phyloP scores from a whole-genome alignment of 352 stramenopile genomes.

The Globisporangium polare region DNA sequence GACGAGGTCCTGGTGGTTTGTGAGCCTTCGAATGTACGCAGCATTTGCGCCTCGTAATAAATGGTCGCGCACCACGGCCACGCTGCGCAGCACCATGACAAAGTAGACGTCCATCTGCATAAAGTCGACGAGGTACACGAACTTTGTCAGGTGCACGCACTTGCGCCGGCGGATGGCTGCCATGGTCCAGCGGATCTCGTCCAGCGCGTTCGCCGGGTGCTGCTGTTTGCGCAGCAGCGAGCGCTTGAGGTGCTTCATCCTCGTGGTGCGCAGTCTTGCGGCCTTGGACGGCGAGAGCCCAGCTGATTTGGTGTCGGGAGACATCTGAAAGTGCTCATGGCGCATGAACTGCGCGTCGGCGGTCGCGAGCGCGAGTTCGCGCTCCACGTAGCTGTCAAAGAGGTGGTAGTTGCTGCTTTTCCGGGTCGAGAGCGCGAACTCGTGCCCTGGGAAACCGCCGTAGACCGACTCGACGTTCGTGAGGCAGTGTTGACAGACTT shows the following conservation, averaged over 20 bases:
- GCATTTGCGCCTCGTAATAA: constrained; percentile 46
- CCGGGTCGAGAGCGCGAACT: constrained; percentile 47
- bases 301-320: not conserved
- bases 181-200: constrained; percentile 68
- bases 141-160: constrained; percentile 52
- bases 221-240: constrained; percentile 16
- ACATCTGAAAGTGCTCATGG: constrained; percentile 49
- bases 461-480: constrained; percentile 30
- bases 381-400: constrained; percentile 49
- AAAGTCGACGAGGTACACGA: constrained; percentile 52
- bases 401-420: constrained; percentile 64
- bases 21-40: constrained; percentile 24
- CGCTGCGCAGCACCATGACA: constrained; percentile 32
- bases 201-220: constrained; percentile 24
- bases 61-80: constrained; percentile 34
- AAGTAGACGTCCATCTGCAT: constrained; percentile 46
- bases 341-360: constrained; percentile 42
- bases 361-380: constrained; percentile 43
- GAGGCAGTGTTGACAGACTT: constrained; percentile 34
- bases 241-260: constrained; percentile 21
- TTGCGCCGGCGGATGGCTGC: constrained; percentile 56
- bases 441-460: constrained; percentile 39
- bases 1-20: constrained; percentile 26
- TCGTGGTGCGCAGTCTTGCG: constrained; percentile 13
- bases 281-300: constrained; percentile 20